Evolutionary conservation across 495 filamentous ascomycete species (phyloP), one percentile per base, ranked within the genome.

Genomic region (Lophiotrema nucula): DNA sequence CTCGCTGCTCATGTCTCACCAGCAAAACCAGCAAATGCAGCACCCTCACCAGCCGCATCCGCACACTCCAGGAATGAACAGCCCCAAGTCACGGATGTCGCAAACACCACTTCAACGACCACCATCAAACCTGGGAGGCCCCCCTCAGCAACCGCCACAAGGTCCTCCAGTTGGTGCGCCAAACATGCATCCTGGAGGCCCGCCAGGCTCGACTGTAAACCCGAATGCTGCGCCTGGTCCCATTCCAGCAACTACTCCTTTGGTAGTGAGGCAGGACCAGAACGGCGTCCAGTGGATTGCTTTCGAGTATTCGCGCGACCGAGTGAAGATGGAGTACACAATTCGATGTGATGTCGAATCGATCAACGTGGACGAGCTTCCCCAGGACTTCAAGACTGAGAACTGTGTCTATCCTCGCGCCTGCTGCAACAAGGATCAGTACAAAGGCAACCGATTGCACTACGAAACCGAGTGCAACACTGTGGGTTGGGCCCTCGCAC

Each of bases 391-490:
- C 83, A 96, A 95, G 77, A 88, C 87, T 4, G 92, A 95, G 69
- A 98, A 98, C 74, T 97, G 95, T 73, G 93, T 98, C 11, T 98
- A 98, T 66, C 93, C 93, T 0, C 79, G 95, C 43, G 93, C 93
- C 6, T 97, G 92, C 76, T 95, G 92, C 75, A 80, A 80, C 69
- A 98, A 98, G 70, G 92, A 97, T 33, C 88, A 95, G 66, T 98
- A 98, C 75, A 84, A 88, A 41, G 93, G 93, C 12, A 98, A 98
- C 70, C 86, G 93, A 13, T 76, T 97, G 50, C 85, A 90, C 42
- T 98, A 98, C 70, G 93, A 98, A 76, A 97, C 90, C 6, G 95
- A 97, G 73, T 98, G 95, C 79, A 98, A 98, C 73, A 89, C 90
- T 0, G 92, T 98, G 12, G 93, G 93, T 16, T 98, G 93, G 93